phyloP scores from a whole-genome alignment of 345 rosid genomes.

The Citrus mangshanensis region DNA sequence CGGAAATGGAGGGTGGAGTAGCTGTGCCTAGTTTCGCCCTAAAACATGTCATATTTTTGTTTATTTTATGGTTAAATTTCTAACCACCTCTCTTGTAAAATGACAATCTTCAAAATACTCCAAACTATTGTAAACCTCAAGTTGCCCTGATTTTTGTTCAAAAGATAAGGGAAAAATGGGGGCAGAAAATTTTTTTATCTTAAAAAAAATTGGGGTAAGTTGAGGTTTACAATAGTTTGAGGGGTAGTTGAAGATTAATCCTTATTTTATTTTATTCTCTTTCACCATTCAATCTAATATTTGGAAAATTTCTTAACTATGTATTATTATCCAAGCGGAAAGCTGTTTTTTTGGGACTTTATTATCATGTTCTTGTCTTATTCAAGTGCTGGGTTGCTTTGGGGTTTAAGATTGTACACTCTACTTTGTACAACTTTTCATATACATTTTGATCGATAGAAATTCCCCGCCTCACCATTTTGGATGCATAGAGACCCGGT shows the following conservation, averaged over 20 bases:
- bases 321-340: neutral
- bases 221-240: too few relatives aligned
- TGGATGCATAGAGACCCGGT: neutral
- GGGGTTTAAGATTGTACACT: neutral
- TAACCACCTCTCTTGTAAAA: too few relatives aligned
- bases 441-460: neutral
- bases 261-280: neutral
- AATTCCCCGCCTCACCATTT: neutral
- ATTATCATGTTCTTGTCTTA: neutral
- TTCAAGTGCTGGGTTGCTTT: neutral
- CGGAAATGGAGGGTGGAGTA: neutral
- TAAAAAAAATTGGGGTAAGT: too few relatives aligned
- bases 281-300: neutral
- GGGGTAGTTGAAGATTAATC: too few relatives aligned
- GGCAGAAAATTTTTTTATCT: too few relatives aligned
- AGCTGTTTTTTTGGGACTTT: neutral
- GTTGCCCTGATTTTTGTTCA: too few relatives aligned
- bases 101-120: too few relatives aligned
- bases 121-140: too few relatives aligned
- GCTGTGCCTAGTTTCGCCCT: neutral
- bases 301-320: neutral
- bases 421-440: neutral
- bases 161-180: too few relatives aligned
- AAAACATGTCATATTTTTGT: neutral
- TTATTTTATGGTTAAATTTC: neutral